Evolutionary conservation across 2,329 filamentous ascomycete species (phyloP).

Genomic region (Pseudocercospora cruenta): DNA sequence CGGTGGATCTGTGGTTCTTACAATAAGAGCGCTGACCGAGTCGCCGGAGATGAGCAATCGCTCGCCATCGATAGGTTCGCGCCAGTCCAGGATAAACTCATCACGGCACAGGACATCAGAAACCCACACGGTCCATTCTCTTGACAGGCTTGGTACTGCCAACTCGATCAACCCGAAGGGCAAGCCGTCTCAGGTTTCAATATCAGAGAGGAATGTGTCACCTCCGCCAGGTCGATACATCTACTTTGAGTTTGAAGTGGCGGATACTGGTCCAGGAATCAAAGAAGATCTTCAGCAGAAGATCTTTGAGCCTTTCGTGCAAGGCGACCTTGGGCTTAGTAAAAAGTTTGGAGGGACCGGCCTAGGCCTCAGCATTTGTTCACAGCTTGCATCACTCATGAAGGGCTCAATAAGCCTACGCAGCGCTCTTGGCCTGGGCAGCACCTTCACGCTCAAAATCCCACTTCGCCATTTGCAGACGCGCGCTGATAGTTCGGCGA

Average conservation of each 20-base stretch:
- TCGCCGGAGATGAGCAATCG: constrained; percentile 49
- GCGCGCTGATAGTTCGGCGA: constrained; percentile 59
- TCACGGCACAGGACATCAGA: constrained; percentile 19
- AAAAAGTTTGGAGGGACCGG: constrained; percentile 91
- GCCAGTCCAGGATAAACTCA: constrained; percentile 25
- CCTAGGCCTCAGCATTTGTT: constrained; percentile 84
- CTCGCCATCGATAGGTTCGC: constrained; percentile 44
- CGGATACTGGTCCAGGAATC: constrained; percentile 87
- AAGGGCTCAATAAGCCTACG: constrained; percentile 72
- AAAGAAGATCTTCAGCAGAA: constrained; percentile 74
- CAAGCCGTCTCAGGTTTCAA: constrained; percentile 36
- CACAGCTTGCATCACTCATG: constrained; percentile 83
- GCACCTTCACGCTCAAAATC: constrained; percentile 80
- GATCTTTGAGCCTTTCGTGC: constrained; percentile 93
- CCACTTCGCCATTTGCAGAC: constrained; percentile 77
- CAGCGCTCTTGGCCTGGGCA: constrained; percentile 74
- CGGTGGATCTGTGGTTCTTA: constrained; percentile 73
- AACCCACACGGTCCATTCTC: not conserved
- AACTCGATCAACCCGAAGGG: constrained; percentile 50
- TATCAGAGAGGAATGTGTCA: constrained; percentile 35
- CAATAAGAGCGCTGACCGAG: constrained; percentile 74
- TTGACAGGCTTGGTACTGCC: constrained; percentile 40
- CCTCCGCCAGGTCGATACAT: constrained; percentile 67
- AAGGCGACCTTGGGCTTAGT: constrained; percentile 85
- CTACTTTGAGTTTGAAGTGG: constrained; percentile 83